Evolutionary conservation across 2,329 filamentous ascomycete species (phyloP), one percentile per base, ranked within the genome.

Genomic region (Fusarium concolor): DNA sequence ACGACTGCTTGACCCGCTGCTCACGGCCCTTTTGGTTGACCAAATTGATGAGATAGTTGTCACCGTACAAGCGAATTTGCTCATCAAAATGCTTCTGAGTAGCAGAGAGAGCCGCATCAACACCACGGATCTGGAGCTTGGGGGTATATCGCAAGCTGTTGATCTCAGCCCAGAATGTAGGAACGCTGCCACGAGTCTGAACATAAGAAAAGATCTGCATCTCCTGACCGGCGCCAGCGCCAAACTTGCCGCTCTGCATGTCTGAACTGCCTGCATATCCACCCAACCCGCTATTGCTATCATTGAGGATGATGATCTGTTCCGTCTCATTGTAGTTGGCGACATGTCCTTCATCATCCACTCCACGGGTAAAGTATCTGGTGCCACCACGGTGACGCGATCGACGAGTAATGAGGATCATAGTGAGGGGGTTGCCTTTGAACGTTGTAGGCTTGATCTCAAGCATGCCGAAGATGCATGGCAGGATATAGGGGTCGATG

Each of bases 261-360:
- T 91, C 89, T 60, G 87, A 85, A 71, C 90, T 91, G 53, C 92
- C 92, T 49, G 91, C 91, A 78, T 92, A 97, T 9, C 94, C 94
- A 39, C 92, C 90, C 42, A 96, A 81, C 1, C 91, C 91, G 58
- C 89, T 89, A 46, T 87, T 85, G 56, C 83, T 86, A 79, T 98
- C 96, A 74, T 98, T 98, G 71, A 98, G 80, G 37, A 99, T 89
- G 63, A 97, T 86, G 33, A 96, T 85, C 77, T 99, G 96, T 77
- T 99, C 96, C 1, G 96, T 98, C 84, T 99, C 96, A 77, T 99
- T 99, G 85, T 95, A 99, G 79, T 99, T 99, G 70, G 96, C 93
- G n/a, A 96, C 96, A 77, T 98, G 89, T 24, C 96, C 96, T 65
- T 96, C 86, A 69, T 97, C 94, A 76, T 99, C 95, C 45, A 98